Base-by-base conservation (phyloP, 305 asterid species). In the Coffea humblotiana region DNA sequence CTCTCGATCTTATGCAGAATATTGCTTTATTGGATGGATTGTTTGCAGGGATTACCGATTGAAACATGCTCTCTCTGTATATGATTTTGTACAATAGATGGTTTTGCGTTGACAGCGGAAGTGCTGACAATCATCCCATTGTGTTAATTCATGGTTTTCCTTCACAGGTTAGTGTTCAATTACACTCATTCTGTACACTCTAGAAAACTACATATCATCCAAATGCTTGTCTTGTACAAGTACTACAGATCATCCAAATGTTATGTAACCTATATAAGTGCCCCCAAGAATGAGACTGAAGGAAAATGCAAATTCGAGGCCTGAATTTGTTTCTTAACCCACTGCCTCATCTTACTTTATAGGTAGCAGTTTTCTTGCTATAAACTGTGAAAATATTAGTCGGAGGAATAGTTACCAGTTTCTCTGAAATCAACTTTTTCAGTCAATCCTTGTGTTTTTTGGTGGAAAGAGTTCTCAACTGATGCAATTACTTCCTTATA, bases 31-130 rank as follows among this genome's bases (percentile, higher is more conserved):
- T 54, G n/a, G 88, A 84, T 86, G 89, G 84, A 84, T 81, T 88
- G 88, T 87, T 90, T 93, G 94, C 98, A 91, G 99, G 94, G 90
- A 82, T 87, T 87, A 82, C 61, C 65, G 86, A 89, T 88, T 90
- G 97, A 91, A 90, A 87, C 93, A 77, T 93, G 87, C 91, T 88
- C 93, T 82, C 84, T 84, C 51, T 82, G 58, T 75, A 80, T 84
- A 73, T 83, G 84, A 84, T 92, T 93, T 92, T 91, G 93, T 89
- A 89, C 95, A 88, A 86, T 92, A 94, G 97, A 92, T 95, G 97
- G 97, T 95, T 95, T 85, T 91, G 92, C 85, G 90, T 95, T 61
- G 95, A 95, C 82, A 90, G 87, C 54, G 97, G 98, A 84, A 92
- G 85, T 81, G 77, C 91, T 40, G 86, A 79, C 60, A 88, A 88